A percentile compares a stretch with the other conserved stretches of the same genome.
phyloP scores from a whole-genome alignment of 495 filamentous ascomycete species.

The Daldinia decipiens region DNA sequence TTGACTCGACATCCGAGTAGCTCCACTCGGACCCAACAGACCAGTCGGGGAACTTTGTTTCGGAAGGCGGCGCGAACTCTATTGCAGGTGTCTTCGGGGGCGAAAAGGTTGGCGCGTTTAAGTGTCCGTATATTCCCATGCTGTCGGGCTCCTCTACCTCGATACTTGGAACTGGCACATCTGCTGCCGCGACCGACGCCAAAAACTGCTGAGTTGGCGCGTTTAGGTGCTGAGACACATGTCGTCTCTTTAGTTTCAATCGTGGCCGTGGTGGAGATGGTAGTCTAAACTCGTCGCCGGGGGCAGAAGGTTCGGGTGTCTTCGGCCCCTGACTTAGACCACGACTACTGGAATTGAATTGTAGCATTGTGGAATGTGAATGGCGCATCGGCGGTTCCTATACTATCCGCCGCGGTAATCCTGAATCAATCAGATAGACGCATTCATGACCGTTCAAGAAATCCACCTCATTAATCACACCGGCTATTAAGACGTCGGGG shows the following conservation, averaged over 20 bases:
- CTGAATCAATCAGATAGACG: constrained; percentile 25
- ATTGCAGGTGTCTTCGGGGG: constrained; percentile 60
- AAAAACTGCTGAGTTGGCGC: constrained; percentile 67
- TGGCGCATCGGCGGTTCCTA: constrained; percentile 25
- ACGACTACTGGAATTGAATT: constrained; percentile 54
- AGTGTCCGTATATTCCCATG: constrained; percentile 35
- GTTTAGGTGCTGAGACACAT: constrained; percentile 55
- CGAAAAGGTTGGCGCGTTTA: constrained; percentile 50
- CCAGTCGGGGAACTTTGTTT: constrained; percentile 59
- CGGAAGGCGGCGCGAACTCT: constrained; percentile 47
- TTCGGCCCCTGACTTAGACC: constrained; percentile 50
- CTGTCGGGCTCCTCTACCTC: constrained; percentile 12
- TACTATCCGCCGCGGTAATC: constrained; percentile 37
- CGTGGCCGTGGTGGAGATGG: constrained; percentile 57
- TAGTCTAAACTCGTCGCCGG: constrained; percentile 48
- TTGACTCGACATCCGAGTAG: constrained; percentile 58
- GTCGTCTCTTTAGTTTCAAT: constrained; percentile 59
- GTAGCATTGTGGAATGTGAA: constrained; percentile 47
- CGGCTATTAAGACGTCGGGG: neutral
- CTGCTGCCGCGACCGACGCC: constrained; percentile 65
- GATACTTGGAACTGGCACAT: constrained; percentile 65
- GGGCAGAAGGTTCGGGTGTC: constrained; percentile 57
- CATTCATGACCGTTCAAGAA: constrained; percentile 24
- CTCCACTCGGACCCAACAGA: constrained; percentile 56
- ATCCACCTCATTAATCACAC: constrained; percentile 12